Evolutionary conservation across 2,329 filamentous ascomycete genomes (phyloP).

Genomic region (Cryphonectria radicalis): DNA sequence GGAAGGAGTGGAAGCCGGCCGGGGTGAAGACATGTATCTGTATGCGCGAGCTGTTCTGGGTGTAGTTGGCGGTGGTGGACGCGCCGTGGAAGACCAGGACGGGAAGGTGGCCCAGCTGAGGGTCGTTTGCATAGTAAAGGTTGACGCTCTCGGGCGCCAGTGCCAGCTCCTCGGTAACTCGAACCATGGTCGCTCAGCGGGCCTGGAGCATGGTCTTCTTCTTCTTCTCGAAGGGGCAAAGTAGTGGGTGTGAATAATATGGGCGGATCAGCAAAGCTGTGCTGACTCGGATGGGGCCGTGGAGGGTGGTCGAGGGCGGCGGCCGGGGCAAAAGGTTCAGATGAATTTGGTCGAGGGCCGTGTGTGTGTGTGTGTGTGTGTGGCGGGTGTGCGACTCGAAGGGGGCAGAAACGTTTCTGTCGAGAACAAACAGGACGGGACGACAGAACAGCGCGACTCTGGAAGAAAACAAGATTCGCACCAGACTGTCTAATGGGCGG

Average conservation of each 20-base stretch:
- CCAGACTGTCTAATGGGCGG: slow-evolving; percentile 25
- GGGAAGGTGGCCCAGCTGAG: slow-evolving; percentile 77
- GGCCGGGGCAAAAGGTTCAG: not conserved
- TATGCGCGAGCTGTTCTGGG: slow-evolving; percentile 87
- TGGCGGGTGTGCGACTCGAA: slow-evolving; percentile 15
- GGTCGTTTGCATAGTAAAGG: slow-evolving; percentile 88
- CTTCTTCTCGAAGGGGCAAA: slow-evolving; percentile 19
- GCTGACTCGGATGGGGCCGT: slow-evolving; percentile 9
- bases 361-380: slow-evolving; percentile 3
- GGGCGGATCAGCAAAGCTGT: not conserved
- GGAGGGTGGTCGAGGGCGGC: slow-evolving; percentile 19
- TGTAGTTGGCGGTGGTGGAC: slow-evolving; percentile 86
- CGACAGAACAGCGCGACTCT: slow-evolving; percentile 15
- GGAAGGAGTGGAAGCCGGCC: slow-evolving; percentile 87
- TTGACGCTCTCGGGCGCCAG: slow-evolving; percentile 80
- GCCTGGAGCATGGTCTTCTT: slow-evolving; percentile 43
- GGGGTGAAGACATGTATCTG: slow-evolving; percentile 91
- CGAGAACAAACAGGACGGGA: not conserved
- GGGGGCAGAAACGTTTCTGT: slow-evolving; percentile 9
- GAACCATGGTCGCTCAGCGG: slow-evolving; percentile 71
- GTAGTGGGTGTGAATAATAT: not conserved
- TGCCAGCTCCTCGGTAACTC: slow-evolving; percentile 76
- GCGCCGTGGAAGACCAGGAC: slow-evolving; percentile 91
- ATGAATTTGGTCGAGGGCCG: slow-evolving; percentile 4
- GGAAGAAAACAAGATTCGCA: slow-evolving; percentile 16